Evolutionary conservation across 495 filamentous ascomycete genomes (phyloP).

Genomic region (Penicillium coprophilum): DNA sequence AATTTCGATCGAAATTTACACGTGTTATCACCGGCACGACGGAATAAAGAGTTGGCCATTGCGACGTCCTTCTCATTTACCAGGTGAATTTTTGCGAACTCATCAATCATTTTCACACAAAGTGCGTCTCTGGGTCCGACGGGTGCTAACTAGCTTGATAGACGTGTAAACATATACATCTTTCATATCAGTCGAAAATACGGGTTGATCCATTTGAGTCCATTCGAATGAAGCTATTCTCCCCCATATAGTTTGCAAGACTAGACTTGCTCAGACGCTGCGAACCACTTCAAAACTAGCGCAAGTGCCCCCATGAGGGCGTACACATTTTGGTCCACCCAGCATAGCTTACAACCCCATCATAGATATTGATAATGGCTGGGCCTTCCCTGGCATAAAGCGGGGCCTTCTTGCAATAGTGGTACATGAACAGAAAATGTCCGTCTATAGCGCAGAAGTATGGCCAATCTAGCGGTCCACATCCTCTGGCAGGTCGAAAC

Average conservation of each 20-base stretch:
- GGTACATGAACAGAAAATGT: slow-evolving; percentile 10
- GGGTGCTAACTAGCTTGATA: not conserved
- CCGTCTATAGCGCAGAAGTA: slow-evolving; percentile 8
- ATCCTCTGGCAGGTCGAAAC: slow-evolving; percentile 7
- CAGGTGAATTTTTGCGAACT: slow-evolving; percentile 12
- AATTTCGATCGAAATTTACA: slow-evolving; percentile 23
- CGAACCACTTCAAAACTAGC: not conserved
- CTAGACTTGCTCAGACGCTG: not conserved
- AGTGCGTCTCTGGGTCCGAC: not conserved
- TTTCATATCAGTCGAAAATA: not conserved
- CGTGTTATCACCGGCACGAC: slow-evolving; percentile 12
- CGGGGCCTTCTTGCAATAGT: slow-evolving; percentile 8
- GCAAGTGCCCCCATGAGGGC: not conserved
- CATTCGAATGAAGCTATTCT: not conserved
- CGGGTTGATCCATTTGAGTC: not conserved
- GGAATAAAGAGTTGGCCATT: not conserved
- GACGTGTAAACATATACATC: not conserved
- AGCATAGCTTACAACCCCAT: slow-evolving; percentile 9
- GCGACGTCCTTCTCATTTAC: slow-evolving; percentile 12
- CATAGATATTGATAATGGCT: slow-evolving; percentile 17
- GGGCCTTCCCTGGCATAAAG: not conserved
- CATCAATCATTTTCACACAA: not conserved
- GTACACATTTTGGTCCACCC: slow-evolving; percentile 5
- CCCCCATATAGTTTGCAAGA: too few relatives aligned
- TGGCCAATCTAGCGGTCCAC: slow-evolving; percentile 1